Conservation (phyloP, 129 eudicot genomes). For the sunflower (Helianthus annuus) region HanXRQr2.0-SUNRISE NC_035441.2:89182007-89182506, state of each 20-base stretch:
- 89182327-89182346: neutral
- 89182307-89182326: neutral
- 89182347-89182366: constrained; percentile 37
- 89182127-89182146: constrained; percentile 49
- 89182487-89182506: constrained; percentile 48
- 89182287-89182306: neutral
- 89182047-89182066: constrained; percentile 51
- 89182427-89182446: constrained; percentile 52
- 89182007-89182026: constrained; percentile 31
- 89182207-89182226: neutral
- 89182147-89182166: constrained; percentile 55
- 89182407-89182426: constrained; percentile 52
- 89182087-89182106: constrained; percentile 60
- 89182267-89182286: neutral
- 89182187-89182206: neutral
- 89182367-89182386: constrained; percentile 41
- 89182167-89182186: neutral
- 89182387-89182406: constrained; percentile 49
- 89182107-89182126: constrained; percentile 70
- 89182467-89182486: constrained; percentile 57
- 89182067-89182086: constrained; percentile 39
- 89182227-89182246: neutral
- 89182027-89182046: constrained; percentile 62
- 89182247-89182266: no score
- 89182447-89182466: constrained; percentile 54